phyloP scores from a whole-genome alignment of 2,329 filamentous ascomycete genomes.

The Ophiostoma sp. region DNA sequence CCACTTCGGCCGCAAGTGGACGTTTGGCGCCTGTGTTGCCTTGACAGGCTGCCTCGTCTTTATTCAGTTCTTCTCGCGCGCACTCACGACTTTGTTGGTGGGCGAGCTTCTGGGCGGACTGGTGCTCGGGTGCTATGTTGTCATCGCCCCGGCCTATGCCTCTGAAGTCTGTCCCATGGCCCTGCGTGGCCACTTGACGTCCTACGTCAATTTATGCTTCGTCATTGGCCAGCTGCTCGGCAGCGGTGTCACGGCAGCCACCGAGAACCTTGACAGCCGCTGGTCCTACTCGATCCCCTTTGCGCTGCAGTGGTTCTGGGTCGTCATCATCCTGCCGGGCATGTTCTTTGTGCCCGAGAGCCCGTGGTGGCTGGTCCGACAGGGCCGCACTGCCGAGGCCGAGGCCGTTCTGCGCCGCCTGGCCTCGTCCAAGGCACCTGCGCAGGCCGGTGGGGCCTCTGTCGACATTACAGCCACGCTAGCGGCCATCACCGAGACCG shows the following conservation, averaged over 20 bases:
- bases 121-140: constrained; percentile 60
- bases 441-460: not conserved
- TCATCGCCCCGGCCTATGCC: constrained; percentile 60
- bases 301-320: constrained; percentile 54
- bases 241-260: constrained; percentile 47
- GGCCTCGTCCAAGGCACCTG: constrained; percentile 39
- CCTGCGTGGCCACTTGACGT: constrained; percentile 58
- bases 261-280: constrained; percentile 39
- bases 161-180: constrained; percentile 61
- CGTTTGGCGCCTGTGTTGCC: constrained; percentile 46
- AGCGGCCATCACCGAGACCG: constrained; percentile 59
- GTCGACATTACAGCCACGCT: constrained; percentile 52
- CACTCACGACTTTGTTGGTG: constrained; percentile 56
- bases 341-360: constrained; percentile 51
- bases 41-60: constrained; percentile 56
- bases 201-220: constrained; percentile 63
- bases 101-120: constrained; percentile 63
- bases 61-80: constrained; percentile 62
- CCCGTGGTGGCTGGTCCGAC: constrained; percentile 52
- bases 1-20: constrained; percentile 46
- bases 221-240: constrained; percentile 62
- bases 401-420: constrained; percentile 44
- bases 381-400: constrained; percentile 45
- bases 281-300: constrained; percentile 55
- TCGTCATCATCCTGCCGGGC: constrained; percentile 46